phyloP scores from a whole-genome alignment of 192 early-diverging fungal genomes.

The Mortierella alpina region DNA sequence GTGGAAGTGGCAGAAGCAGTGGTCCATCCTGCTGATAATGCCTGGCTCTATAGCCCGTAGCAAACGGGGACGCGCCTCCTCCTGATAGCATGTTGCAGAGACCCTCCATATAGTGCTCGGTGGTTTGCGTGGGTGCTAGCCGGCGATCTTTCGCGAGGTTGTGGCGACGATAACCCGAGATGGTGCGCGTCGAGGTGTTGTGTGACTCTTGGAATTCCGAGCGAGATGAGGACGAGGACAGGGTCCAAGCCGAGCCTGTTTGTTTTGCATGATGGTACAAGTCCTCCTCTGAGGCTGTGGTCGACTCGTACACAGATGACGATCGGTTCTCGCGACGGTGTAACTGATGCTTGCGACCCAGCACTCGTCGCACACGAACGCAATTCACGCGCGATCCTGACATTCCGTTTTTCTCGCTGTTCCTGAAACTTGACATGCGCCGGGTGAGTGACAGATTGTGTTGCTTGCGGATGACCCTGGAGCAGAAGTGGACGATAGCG shows the following conservation, averaged over 20 bases:
- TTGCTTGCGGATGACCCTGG: not conserved
- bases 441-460: not conserved
- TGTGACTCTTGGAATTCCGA: not conserved
- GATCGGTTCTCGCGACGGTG: constrained; percentile 32
- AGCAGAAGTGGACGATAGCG: too few species aligned
- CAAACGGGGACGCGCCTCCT: constrained; percentile 4
- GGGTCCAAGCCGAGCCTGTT: constrained; percentile 4
- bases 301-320: constrained; percentile 3
- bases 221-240: not conserved
- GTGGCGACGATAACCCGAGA: not conserved
- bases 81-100: not conserved
- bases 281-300: constrained; percentile 9
- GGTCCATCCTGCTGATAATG: not conserved
- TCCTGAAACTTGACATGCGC: constrained; percentile 30
- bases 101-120: not conserved
- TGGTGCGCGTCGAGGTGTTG: constrained; percentile 3
- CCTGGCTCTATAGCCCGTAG: not conserved
- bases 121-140: not conserved
- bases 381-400: constrained; percentile 34
- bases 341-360: constrained; percentile 46
- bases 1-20: constrained; percentile 18
- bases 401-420: constrained; percentile 14
- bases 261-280: constrained; percentile 26
- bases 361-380: constrained; percentile 50
- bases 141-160: constrained; percentile 2